Conservation (phyloP, 2,329 filamentous ascomycete species). For the Xylaria sp. region DNA sequence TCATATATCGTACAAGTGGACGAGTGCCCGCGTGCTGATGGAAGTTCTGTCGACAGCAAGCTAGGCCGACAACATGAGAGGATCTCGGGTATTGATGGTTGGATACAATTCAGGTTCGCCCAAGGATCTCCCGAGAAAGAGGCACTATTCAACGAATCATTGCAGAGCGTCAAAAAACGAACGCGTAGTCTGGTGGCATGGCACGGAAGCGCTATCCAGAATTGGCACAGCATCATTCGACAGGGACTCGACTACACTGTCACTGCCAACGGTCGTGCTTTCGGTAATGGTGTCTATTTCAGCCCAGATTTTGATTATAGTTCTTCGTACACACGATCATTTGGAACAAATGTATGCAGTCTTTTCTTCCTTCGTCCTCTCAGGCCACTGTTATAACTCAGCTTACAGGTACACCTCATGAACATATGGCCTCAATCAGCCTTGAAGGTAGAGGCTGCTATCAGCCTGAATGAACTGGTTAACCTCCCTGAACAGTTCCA, state of each 20-base stretch:
- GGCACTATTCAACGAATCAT: constrained; percentile 67
- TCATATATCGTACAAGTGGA: constrained; percentile 83
- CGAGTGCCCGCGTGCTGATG: constrained; percentile 34
- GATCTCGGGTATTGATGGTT: constrained; percentile 65
- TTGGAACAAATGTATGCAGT: background rate
- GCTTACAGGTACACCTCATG: background rate
- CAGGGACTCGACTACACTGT: constrained; percentile 75
- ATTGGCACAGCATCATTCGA: constrained; percentile 91
- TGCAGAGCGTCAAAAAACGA: constrained; percentile 48
- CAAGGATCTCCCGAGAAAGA: constrained; percentile 91
- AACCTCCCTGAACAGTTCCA: constrained; percentile 69
- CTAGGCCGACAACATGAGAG: constrained; percentile 45
- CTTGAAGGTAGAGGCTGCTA: constrained; percentile 59
- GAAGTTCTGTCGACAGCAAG: constrained; percentile 8
- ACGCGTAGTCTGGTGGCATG: constrained; percentile 74
- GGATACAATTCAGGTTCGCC: constrained; percentile 83
- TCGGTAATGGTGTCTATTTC: constrained; percentile 82
- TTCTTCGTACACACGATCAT: constrained; percentile 46
- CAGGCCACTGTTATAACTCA: background rate
- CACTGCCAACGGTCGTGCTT: constrained; percentile 66
- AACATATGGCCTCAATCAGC: constrained; percentile 66
- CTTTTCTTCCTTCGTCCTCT: background rate
- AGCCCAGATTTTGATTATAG: constrained; percentile 63
- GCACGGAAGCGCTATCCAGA: constrained; percentile 76
- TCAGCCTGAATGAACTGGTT: constrained; percentile 85